phyloP scores from a whole-genome alignment of 495 filamentous ascomycete species.

The Daldinia caldariorum region DNA sequence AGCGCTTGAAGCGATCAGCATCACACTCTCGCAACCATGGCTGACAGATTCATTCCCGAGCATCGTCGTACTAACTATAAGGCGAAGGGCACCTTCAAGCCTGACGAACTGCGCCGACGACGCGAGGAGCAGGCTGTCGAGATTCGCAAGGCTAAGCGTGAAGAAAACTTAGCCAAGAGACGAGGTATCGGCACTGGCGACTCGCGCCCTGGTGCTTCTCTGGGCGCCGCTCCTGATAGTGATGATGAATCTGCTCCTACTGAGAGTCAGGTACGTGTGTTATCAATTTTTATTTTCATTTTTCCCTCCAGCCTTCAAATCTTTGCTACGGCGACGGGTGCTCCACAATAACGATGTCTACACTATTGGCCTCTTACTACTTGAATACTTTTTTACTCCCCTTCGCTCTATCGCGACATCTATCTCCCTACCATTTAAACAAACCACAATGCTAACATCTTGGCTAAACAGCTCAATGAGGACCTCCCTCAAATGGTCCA shows the following conservation, averaged over 20 bases:
- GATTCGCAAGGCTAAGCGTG: slow-evolving; percentile 96
- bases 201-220: slow-evolving; percentile 83
- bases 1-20: slow-evolving; percentile 37
- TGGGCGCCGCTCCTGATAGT: slow-evolving; percentile 90
- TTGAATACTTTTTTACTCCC: not conserved
- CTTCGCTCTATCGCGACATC: slow-evolving; percentile 2
- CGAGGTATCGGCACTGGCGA: slow-evolving; percentile 84
- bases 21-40: slow-evolving; percentile 70
- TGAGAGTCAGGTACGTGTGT: slow-evolving; percentile 88
- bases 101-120: slow-evolving; percentile 96
- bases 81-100: slow-evolving; percentile 97
- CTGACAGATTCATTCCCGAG: slow-evolving; percentile 98
- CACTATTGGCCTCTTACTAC: slow-evolving; percentile 2
- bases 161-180: slow-evolving; percentile 98
- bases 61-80: slow-evolving; percentile 99
- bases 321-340: slow-evolving; percentile 23
- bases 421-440: slow-evolving; percentile 20
- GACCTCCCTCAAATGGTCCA: slow-evolving; percentile 98
- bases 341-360: slow-evolving; percentile 22
- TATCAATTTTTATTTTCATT: slow-evolving; percentile 14
- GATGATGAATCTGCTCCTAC: slow-evolving; percentile 95
- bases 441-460: slow-evolving; percentile 49
- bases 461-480: slow-evolving; percentile 80
- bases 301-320: not conserved
- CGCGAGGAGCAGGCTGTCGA: slow-evolving; percentile 99